Percentiles rank a stretch among this genome's conserved stretches.
Conservation (phyloP, 192 early-diverging fungal genomes). For the Coemansia sp. region DNA sequence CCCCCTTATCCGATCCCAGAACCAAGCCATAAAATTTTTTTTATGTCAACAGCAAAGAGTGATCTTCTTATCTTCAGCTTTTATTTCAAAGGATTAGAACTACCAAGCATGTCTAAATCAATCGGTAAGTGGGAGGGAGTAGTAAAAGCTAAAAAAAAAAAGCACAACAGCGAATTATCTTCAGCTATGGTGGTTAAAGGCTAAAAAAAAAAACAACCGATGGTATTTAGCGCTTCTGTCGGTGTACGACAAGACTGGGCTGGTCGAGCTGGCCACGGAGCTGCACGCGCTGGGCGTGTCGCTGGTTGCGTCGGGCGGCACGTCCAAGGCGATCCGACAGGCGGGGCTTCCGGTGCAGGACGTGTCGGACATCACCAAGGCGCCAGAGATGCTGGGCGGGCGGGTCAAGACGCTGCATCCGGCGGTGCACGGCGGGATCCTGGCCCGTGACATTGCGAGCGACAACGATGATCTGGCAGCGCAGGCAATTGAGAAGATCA, state of each 20-base stretch:
- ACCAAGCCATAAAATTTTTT: no score
- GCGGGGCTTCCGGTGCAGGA: conserved; percentile 88
- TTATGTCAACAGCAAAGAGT: no score
- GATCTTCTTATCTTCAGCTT: no score
- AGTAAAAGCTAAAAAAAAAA: no score
- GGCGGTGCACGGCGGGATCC: conserved; percentile 96
- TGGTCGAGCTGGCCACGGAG: conserved; percentile 83
- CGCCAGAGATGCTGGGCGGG: conserved; percentile 98
- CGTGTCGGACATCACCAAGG: conserved; percentile 96
- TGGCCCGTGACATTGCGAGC: conserved; percentile 79
- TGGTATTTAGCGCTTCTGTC: conserved; percentile 73
- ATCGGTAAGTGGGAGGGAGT: no score
- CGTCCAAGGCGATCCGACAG: conserved; percentile 85
- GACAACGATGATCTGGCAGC: conserved; percentile 86
- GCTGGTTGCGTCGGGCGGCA: conserved; percentile 94
- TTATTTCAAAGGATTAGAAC: no score
- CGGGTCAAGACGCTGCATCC: conserved; percentile 99
- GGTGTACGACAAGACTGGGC: conserved; percentile 96
- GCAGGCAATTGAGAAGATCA: conserved; percentile 90
- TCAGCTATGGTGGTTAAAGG: not conserved
- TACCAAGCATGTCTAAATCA: no score
- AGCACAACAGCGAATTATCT: not conserved
- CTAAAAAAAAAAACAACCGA: not conserved
- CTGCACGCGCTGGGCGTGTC: conserved; percentile 72
- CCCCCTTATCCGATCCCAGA: no score